Evolutionary conservation across 2,329 filamentous ascomycete species (phyloP), one percentile per base, ranked within the genome.

Genomic region (Tolypocladium endophyticum): DNA sequence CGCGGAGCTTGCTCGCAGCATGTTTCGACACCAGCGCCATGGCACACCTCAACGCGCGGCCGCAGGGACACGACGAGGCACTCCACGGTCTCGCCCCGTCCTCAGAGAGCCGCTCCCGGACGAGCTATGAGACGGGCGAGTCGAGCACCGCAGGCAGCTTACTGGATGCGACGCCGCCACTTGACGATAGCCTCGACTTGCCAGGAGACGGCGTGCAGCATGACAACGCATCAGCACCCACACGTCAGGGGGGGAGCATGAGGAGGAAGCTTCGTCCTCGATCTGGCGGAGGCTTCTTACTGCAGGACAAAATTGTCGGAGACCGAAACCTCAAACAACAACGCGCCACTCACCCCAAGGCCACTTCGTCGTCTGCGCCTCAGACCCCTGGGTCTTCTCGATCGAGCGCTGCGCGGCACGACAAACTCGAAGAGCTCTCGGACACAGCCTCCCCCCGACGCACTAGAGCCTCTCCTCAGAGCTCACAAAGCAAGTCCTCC

Each of bases 271-370:
- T 77, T 58, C 81, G 76, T 65, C 71, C 74, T 36, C 75, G 79
- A 20, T 73, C 79, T 7, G 76, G 73, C 62, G 78, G 80, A 55
- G 78, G 77, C 9, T 84, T 84, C 64, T 73, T 84, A 57, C 73
- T 84, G 18, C 71, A 77, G 36, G 79, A 81, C 63, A 67, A 74
- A 3, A 66, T 79, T 25, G 65, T 64, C n/a, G 67, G 67, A 33
- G 67, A 69, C 25, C 71, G 68, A 30, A 73, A 73, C 50, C 61
- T 65, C 20, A 69, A 69, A 52, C 68, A 61, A 43, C 75, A 70
- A 43, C 66, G 68, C 50, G 62, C 62, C 58, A 57, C 64, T 35
- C 64, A 60, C 58, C 60, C 61, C 47, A 69, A 60, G 57, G 65
- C 59, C 55, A 68, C 65, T 52, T 65, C 55, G 47, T 61, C 58